A percentile compares a stretch with the other conserved stretches of the same genome.
These are phyloP conservation scores for Leishmania tropica DNA, from an alignment of 208 protist genomes.

Conservation along the genomic window DNA sequence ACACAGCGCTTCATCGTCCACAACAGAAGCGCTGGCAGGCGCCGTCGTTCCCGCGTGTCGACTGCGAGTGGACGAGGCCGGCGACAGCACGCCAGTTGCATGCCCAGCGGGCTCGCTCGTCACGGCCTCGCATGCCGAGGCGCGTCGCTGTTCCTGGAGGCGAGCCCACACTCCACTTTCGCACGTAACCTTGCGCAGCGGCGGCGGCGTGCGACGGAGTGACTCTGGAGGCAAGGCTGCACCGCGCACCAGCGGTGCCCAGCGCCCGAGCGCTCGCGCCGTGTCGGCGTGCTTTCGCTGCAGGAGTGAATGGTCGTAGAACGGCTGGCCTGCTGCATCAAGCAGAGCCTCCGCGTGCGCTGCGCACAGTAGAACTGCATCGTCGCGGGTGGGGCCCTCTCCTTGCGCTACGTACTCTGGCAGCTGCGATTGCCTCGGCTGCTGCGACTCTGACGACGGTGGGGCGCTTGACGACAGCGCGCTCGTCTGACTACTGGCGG, in stretches of 20 bases:
- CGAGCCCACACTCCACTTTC: constrained; percentile 58
- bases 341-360: constrained; percentile 86
- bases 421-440: not conserved
- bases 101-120: not conserved
- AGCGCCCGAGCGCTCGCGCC: constrained; percentile 67
- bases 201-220: constrained; percentile 51
- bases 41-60: not conserved
- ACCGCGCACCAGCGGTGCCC: constrained; percentile 44
- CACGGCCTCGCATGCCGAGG: not conserved
- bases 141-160: constrained; percentile 31
- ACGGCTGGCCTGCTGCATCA: constrained; percentile 65
- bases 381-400: constrained; percentile 66
- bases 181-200: constrained; percentile 67
- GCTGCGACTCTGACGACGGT: not conserved
- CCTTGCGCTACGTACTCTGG: constrained; percentile 53
- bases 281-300: constrained; percentile 82
- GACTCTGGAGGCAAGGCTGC: constrained; percentile 25
- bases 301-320: constrained; percentile 74
- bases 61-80: not conserved
- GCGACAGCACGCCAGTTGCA: not conserved
- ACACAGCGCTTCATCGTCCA: constrained; percentile 74
- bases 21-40: not conserved
- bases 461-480: not conserved
- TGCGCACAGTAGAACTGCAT: constrained; percentile 72
- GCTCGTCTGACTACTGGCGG: not conserved